These are phyloP conservation scores for Nannizzia gypsea DNA, from an alignment of 2,329 filamentous ascomycete genomes.

Conservation along the genomic window DNA sequence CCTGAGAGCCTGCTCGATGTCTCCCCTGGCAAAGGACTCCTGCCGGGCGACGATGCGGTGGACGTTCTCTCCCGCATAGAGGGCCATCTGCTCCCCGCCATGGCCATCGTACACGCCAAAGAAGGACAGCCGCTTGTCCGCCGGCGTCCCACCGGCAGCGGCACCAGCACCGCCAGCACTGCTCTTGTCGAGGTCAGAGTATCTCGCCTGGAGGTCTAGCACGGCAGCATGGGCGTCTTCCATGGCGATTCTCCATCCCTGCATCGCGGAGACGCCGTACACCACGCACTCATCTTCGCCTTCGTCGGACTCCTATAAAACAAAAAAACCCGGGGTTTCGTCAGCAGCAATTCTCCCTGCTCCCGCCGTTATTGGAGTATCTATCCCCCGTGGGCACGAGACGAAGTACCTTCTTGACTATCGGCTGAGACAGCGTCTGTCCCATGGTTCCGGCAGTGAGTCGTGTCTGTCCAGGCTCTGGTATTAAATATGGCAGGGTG, in stretches of 20 bases:
- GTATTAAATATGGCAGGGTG: conserved; percentile 6
- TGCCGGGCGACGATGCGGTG: conserved; percentile 92
- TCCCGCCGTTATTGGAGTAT: not conserved
- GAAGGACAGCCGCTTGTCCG: conserved; percentile 70
- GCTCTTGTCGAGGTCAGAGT: conserved; percentile 32
- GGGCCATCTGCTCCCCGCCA: conserved; percentile 88
- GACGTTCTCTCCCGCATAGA: conserved; percentile 85
- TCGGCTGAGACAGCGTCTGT: conserved; percentile 97
- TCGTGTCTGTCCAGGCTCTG: not conserved
- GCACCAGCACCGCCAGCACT: not conserved
- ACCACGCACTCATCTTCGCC: conserved; percentile 87
- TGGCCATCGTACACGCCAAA: conserved; percentile 98
- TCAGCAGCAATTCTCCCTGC: not conserved
- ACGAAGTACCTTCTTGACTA: conserved; percentile 85
- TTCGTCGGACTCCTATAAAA: conserved; percentile 56
- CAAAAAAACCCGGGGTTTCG: too few species aligned
- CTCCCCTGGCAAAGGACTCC: conserved; percentile 78
- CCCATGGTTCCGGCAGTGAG: conserved; percentile 55
- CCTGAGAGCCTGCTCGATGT: conserved; percentile 92
- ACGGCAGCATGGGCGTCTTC: conserved; percentile 88
- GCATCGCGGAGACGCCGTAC: conserved; percentile 96
- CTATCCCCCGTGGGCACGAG: not conserved
- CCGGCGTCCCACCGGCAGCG: conserved; percentile 35
- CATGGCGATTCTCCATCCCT: conserved; percentile 99
- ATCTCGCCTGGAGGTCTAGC: conserved; percentile 66